These are phyloP conservation scores for Penicillium sp. DNA, from an alignment of 2,329 filamentous ascomycete species.

Conservation along the genomic window DNA sequence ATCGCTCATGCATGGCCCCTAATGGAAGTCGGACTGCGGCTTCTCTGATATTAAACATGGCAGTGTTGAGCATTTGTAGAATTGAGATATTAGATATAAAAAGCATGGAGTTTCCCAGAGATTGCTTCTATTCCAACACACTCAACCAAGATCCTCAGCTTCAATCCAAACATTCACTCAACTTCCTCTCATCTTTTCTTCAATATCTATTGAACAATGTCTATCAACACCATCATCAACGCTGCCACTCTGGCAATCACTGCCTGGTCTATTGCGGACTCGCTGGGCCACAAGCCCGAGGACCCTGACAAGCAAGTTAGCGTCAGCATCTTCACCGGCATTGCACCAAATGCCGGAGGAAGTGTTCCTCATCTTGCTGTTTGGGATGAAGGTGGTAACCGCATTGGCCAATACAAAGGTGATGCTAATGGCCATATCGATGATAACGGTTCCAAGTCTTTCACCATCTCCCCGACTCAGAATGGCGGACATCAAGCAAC, in stretches of 20 bases:
- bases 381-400: not conserved
- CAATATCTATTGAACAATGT: not conserved
- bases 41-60: not conserved
- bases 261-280: conserved; percentile 3
- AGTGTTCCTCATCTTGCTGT: not conserved
- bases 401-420: conserved; percentile 3
- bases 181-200: not conserved
- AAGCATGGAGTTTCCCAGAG: not conserved
- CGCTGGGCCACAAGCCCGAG: conserved; percentile 1
- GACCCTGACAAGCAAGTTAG: not conserved
- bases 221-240: conserved; percentile 2
- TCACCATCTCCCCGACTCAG: not conserved
- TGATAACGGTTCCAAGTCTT: not conserved
- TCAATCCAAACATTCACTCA: not conserved
- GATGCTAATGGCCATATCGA: not conserved
- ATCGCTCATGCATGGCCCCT: not conserved
- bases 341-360: not conserved
- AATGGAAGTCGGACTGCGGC: not conserved
- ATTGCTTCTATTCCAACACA: not conserved
- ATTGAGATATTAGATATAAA: not conserved
- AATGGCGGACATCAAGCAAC: not conserved
- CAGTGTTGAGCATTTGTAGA: not conserved
- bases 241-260: not conserved
- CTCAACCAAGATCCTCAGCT: not conserved
- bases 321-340: not conserved